Conservation (phyloP, 75 land plant species). For the Cunninghamia lanceolata region DNA sequence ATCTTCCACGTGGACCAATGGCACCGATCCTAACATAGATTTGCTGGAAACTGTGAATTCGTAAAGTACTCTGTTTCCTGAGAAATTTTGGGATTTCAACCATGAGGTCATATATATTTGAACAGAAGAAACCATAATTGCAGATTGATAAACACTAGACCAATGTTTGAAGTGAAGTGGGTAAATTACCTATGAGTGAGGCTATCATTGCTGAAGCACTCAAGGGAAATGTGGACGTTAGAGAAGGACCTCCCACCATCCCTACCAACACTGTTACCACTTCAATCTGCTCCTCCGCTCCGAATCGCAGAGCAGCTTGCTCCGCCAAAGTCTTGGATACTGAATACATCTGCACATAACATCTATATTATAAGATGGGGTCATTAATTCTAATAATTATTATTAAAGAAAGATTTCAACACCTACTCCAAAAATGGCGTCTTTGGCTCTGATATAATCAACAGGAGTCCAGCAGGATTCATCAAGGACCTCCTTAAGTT, state of each 20-base stretch:
- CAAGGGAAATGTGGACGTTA: not conserved
- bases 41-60: slow-evolving; percentile 5
- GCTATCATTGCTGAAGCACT: not conserved
- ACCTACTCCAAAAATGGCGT: not conserved
- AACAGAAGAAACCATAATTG: not conserved
- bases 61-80: not conserved
- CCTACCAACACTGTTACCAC: not conserved
- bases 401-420: not conserved
- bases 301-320: not conserved
- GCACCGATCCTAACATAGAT: slow-evolving; percentile 14
- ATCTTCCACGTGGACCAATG: slow-evolving; percentile 31
- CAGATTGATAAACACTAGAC: not conserved
- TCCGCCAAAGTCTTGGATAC: not conserved
- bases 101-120: not conserved
- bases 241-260: slow-evolving; percentile 18
- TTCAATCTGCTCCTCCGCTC: not conserved
- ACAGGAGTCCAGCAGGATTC: slow-evolving; percentile 5
- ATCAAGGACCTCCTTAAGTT: not conserved
- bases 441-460: not conserved
- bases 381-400: not conserved
- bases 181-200: not conserved
- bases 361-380: not conserved
- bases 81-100: not conserved
- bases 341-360: not conserved
- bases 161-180: not conserved